Conservation (phyloP, 768 basidiomycete genomes). For the Kwoniella botswanensis region DNA sequence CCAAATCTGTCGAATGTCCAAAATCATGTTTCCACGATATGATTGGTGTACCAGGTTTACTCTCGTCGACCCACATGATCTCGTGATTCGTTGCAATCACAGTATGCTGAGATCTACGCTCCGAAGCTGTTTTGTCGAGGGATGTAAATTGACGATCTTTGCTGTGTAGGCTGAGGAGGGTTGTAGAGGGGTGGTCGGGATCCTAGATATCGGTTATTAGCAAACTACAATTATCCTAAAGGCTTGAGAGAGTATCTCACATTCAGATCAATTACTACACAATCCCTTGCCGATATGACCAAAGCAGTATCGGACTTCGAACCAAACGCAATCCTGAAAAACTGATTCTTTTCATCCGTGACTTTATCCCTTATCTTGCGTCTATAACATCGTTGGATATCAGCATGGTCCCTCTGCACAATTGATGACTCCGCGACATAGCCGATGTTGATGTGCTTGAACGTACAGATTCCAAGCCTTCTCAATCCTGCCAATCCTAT, state of each 20-base stretch:
- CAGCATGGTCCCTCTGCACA: neutral
- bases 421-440: too few species aligned
- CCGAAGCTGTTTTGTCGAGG: slow-evolving; percentile 34
- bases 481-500: slow-evolving; percentile 19
- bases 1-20: slow-evolving; percentile 26
- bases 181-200: slow-evolving; percentile 17
- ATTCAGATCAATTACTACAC: slow-evolving; percentile 31
- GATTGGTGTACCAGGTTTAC: slow-evolving; percentile 9
- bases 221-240: neutral
- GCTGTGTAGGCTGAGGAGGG: slow-evolving; percentile 16
- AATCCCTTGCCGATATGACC: slow-evolving; percentile 30
- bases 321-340: slow-evolving; percentile 42
- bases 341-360: slow-evolving; percentile 24
- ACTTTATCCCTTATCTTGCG: slow-evolving; percentile 22
- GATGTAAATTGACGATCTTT: slow-evolving; percentile 30
- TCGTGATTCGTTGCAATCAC: slow-evolving; percentile 36
- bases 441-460: neutral
- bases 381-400: slow-evolving; percentile 5
- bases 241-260: slow-evolving; percentile 16
- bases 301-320: slow-evolving; percentile 34
- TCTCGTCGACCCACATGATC: slow-evolving; percentile 44
- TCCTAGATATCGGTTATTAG: slow-evolving; percentile 10
- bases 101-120: slow-evolving; percentile 20
- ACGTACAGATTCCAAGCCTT: slow-evolving; percentile 39
- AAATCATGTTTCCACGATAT: slow-evolving; percentile 44